These are phyloP conservation scores for Ophiostoma himal-ulmi DNA, from an alignment of 2,329 filamentous ascomycete species.

Conservation along the genomic window DNA sequence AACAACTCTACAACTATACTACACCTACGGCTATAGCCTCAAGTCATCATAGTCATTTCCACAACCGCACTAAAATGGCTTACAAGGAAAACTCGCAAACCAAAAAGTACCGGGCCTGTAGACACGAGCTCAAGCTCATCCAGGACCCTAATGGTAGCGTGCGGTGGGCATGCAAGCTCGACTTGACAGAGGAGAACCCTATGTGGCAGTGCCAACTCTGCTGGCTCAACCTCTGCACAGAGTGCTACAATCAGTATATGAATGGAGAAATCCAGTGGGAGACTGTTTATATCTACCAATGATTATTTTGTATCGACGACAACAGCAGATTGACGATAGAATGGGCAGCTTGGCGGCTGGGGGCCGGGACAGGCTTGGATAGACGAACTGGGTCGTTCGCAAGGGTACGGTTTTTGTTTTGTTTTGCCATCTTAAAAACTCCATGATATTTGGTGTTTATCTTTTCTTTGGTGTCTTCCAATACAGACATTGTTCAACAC, in stretches of 20 bases:
- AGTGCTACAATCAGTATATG: conserved; percentile 36
- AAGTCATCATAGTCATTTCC: not conserved
- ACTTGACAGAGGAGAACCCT: conserved; percentile 59
- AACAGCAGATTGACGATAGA: not conserved
- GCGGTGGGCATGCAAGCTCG: conserved; percentile 60
- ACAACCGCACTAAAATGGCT: not conserved
- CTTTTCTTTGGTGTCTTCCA: not conserved
- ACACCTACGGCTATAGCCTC: not conserved
- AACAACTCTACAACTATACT: not conserved
- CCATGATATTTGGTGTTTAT: not conserved
- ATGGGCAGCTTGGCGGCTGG: not conserved
- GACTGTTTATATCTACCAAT: not conserved
- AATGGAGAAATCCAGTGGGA: conserved; percentile 1
- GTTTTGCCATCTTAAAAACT: not conserved
- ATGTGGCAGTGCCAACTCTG: conserved; percentile 66
- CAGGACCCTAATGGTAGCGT: conserved; percentile 47
- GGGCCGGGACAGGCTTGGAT: not conserved
- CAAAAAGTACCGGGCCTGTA: conserved; percentile 1
- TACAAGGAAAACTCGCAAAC: not conserved
- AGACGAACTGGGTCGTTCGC: not conserved
- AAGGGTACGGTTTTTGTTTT: not conserved
- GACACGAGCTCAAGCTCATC: conserved; percentile 7
- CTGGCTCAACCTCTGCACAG: conserved; percentile 58
- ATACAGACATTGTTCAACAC: not conserved
- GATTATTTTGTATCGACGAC: not conserved